Evolutionary conservation across 306 rosid species (phyloP).

Genomic region (Castanea sativa): DNA sequence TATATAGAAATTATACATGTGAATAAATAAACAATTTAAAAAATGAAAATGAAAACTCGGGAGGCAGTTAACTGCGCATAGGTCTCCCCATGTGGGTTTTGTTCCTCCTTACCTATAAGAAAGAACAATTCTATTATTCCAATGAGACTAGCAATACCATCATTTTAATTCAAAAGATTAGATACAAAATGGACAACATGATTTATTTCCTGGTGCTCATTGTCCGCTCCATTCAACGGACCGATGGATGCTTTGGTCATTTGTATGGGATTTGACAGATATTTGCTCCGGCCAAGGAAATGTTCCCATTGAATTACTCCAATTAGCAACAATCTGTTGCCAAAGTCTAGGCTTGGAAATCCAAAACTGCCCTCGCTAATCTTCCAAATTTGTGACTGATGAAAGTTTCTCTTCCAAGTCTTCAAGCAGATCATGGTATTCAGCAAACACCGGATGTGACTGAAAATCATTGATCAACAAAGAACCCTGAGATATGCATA

Average conservation of each 20-base stretch:
- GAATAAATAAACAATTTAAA: not conserved
- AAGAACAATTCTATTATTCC: not conserved
- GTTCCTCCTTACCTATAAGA: conserved; percentile 23
- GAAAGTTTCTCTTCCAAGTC: conserved; percentile 75
- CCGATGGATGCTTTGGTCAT: not conserved
- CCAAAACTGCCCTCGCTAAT: conserved; percentile 24
- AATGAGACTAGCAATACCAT: not conserved
- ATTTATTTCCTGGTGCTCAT: not conserved
- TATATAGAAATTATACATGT: not conserved
- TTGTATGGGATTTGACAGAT: not conserved
- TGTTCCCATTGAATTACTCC: conserved; percentile 18
- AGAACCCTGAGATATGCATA: not conserved
- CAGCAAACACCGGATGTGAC: conserved; percentile 61
- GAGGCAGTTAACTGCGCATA: too few species aligned
- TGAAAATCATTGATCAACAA: conserved; percentile 30
- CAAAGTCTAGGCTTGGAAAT: conserved; percentile 23
- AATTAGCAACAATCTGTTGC: conserved; percentile 26
- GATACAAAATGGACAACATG: not conserved
- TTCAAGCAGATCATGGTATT: conserved; percentile 73
- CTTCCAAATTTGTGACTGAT: conserved; percentile 42
- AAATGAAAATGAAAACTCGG: not conserved
- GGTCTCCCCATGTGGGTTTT: not conserved
- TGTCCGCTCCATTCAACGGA: not conserved
- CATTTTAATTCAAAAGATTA: not conserved
- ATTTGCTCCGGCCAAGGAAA: conserved; percentile 14